Percentiles rank a stretch among this genome's conserved stretches.
Conservation (phyloP, 805 yeast species). For the Teunomyces funiuensis region DNA sequence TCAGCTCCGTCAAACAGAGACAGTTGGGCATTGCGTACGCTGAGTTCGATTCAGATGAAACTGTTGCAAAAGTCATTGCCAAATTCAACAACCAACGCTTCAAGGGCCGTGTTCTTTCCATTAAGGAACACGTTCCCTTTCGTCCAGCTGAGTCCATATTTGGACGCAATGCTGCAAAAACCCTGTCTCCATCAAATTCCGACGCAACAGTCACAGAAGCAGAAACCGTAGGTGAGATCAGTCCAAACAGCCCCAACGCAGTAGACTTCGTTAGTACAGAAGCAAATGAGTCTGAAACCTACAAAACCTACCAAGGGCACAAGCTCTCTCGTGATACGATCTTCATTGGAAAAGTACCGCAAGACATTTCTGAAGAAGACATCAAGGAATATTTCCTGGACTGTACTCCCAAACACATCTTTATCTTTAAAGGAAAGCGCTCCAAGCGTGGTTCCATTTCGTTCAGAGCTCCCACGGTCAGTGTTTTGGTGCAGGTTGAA, state of each 20-base stretch:
- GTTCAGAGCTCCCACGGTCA: conserved; percentile 35
- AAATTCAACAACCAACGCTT: conserved; percentile 25
- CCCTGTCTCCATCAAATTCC: neutral
- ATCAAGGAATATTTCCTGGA: conserved; percentile 45
- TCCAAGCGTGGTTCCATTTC: conserved; percentile 21
- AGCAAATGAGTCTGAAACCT: conserved; percentile 23
- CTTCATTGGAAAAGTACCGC: conserved; percentile 42
- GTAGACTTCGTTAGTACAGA: neutral
- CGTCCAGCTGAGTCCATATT: neutral
- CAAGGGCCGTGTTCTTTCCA: conserved; percentile 39
- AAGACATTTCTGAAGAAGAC: conserved; percentile 42
- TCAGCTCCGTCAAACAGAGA: conserved; percentile 40
- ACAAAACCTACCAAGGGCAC: neutral
- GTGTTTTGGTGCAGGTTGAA: conserved; percentile 53
- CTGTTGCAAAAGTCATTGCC: conserved; percentile 27
- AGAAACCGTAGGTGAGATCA: neutral
- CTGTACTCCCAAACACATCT: conserved; percentile 47
- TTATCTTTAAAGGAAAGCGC: conserved; percentile 43
- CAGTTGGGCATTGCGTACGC: conserved; percentile 56
- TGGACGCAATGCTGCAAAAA: conserved; percentile 7
- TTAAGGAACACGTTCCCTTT: conserved; percentile 39
- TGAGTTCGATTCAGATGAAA: conserved; percentile 29
- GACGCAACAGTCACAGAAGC: too few species aligned
- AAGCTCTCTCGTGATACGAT: conserved; percentile 35
- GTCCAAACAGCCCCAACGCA: neutral